Evolutionary conservation across 2,329 filamentous ascomycete genomes (phyloP).

Genomic region (Venturia effusa): DNA sequence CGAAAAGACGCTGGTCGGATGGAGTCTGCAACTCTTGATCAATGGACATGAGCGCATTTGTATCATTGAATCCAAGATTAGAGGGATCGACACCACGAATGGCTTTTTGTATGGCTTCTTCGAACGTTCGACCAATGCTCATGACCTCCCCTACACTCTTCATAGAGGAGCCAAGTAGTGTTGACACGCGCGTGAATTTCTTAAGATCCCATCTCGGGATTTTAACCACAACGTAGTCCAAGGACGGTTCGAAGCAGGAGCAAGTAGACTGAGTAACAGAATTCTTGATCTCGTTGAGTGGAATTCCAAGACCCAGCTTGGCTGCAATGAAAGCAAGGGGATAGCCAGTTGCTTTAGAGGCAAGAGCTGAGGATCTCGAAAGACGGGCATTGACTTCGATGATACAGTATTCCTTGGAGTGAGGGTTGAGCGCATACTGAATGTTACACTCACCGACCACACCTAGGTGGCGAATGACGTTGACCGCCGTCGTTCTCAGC

Average conservation of each 20-base stretch:
- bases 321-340: conserved; percentile 93
- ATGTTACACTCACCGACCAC: conserved; percentile 99
- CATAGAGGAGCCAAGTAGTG: conserved; percentile 93
- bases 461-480: conserved; percentile 91
- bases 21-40: conserved; percentile 94
- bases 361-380: conserved; percentile 87
- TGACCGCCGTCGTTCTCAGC: conserved; percentile 92
- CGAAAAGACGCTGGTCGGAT: conserved; percentile 93
- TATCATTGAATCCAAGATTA: conserved; percentile 91
- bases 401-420: conserved; percentile 94
- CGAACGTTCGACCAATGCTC: conserved; percentile 93
- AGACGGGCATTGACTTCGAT: conserved; percentile 98
- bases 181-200: conserved; percentile 96
- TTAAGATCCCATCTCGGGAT: conserved; percentile 98
- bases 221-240: conserved; percentile 98
- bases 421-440: conserved; percentile 92
- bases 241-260: conserved; percentile 94
- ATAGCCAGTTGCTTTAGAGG: conserved; percentile 95
- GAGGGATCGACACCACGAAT: conserved; percentile 92
- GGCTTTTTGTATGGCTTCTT: conserved; percentile 97
- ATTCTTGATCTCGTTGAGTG: conserved; percentile 92
- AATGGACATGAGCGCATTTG: conserved; percentile 76
- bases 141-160: conserved; percentile 99
- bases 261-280: conserved; percentile 91
- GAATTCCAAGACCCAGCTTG: conserved; percentile 89